A percentile compares a stretch with the other conserved stretches of the same genome.
These are phyloP conservation scores for Candida sp. DNA, from an alignment of 1,139 yeast genomes.

Conservation along the genomic window DNA sequence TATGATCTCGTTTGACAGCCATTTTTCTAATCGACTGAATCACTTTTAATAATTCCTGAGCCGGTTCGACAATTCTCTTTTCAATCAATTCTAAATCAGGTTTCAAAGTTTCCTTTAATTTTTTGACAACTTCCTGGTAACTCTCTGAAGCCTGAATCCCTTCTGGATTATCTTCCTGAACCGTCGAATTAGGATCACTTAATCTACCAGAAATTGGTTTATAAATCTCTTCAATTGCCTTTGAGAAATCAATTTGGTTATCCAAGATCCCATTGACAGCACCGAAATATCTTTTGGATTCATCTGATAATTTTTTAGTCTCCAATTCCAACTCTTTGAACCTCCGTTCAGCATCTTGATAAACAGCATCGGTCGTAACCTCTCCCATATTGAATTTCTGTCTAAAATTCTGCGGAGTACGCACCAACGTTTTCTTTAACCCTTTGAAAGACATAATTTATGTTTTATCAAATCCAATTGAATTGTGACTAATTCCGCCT, in stretches of 20 bases:
- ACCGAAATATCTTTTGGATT: slow-evolving; percentile 81
- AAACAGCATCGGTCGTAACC: slow-evolving; percentile 81
- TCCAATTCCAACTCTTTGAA: slow-evolving; percentile 89
- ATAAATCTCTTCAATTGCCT: slow-evolving; percentile 92
- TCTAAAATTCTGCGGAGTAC: slow-evolving; percentile 82
- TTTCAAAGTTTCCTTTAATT: slow-evolving; percentile 77
- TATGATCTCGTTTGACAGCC: slow-evolving; percentile 94
- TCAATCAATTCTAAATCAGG: slow-evolving; percentile 96
- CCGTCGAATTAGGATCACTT: slow-evolving; percentile 82
- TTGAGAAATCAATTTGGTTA: slow-evolving; percentile 90
- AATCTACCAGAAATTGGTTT: slow-evolving; percentile 93
- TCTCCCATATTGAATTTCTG: slow-evolving; percentile 86
- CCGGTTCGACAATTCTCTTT: slow-evolving; percentile 84
- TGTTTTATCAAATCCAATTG: too few species aligned
- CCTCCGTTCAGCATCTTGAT: slow-evolving; percentile 92
- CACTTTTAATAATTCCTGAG: slow-evolving; percentile 82
- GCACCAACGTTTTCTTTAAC: slow-evolving; percentile 74
- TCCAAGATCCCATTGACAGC: slow-evolving; percentile 94
- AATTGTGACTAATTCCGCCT: too few species aligned
- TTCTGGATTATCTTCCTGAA: slow-evolving; percentile 93
- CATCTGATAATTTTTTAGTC: slow-evolving; percentile 86
- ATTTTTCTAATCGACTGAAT: slow-evolving; percentile 83
- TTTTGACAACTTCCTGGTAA: slow-evolving; percentile 83
- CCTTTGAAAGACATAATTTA: slow-evolving; percentile 86
- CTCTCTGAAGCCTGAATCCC: slow-evolving; percentile 95